A percentile compares a stretch with the other conserved stretches of the same genome.
phyloP scores from a whole-genome alignment of 2,329 filamentous ascomycete genomes.

The Pseudogymnoascus sp. region DNA sequence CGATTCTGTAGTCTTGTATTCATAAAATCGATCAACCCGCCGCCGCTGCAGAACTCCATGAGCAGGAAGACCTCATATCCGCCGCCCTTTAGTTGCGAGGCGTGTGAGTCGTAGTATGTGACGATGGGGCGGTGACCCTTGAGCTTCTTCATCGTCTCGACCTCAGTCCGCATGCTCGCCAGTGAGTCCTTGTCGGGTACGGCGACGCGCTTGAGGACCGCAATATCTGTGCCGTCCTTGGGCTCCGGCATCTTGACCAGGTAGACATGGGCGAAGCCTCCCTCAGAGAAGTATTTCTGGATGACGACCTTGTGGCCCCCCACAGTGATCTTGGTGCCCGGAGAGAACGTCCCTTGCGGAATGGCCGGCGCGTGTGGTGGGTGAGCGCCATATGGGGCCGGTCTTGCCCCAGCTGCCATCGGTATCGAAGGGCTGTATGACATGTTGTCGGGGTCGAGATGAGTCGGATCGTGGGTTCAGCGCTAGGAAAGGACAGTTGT shows the following conservation, averaged over 20 bases:
- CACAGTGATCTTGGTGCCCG: conserved; percentile 95
- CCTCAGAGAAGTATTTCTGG: conserved; percentile 95
- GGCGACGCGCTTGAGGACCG: conserved; percentile 65
- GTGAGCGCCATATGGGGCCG: conserved; percentile 39
- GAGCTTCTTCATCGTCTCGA: conserved; percentile 99
- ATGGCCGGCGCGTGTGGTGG: conserved; percentile 37
- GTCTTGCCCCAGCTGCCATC: conserved; percentile 31
- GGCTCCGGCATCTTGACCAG: conserved; percentile 74
- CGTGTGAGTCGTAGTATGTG: conserved; percentile 97
- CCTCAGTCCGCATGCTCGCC: conserved; percentile 94
- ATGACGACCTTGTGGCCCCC: conserved; percentile 88
- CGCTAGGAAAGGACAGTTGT: background rate
- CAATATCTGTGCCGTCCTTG: conserved; percentile 32
- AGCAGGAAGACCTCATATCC: conserved; percentile 97
- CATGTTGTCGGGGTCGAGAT: background rate
- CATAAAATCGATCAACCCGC: conserved; percentile 98
- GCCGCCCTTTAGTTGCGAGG: conserved; percentile 83
- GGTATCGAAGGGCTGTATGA: conserved; percentile 3
- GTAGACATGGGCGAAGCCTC: conserved; percentile 97
- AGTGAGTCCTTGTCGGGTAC: conserved; percentile 93
- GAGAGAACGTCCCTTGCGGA: conserved; percentile 80
- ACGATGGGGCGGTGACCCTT: conserved; percentile 96
- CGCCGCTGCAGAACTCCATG: conserved; percentile 95
- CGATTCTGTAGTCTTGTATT: conserved; percentile 95
- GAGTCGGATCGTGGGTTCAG: background rate